phyloP scores from a whole-genome alignment of 176 grass and related monocot species.

The Carex kokanica region DNA sequence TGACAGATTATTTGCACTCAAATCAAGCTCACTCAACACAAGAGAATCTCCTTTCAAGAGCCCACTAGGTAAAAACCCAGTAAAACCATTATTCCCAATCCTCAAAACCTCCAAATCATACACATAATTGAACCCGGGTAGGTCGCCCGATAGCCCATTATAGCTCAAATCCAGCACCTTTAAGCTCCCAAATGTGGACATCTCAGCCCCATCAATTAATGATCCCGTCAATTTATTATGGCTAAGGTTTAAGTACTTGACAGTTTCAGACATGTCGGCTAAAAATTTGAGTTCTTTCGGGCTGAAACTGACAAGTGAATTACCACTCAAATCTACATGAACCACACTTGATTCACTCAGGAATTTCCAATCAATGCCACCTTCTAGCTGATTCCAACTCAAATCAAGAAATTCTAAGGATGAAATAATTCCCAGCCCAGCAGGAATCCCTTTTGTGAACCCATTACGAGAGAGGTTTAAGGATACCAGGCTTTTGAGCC shows the following conservation, averaged over 20 bases:
- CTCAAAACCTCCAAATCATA: conserved; percentile 94
- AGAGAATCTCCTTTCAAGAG: conserved; percentile 97
- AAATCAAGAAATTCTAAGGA: conserved; percentile 76
- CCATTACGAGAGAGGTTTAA: conserved; percentile 77
- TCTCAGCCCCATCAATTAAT: conserved; percentile 78
- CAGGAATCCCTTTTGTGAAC: conserved; percentile 71
- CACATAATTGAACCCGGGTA: conserved; percentile 99
- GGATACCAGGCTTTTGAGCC: conserved; percentile 54
- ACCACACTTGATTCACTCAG: conserved; percentile 67
- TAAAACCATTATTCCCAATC: conserved; percentile 75
- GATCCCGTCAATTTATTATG: conserved; percentile 73
- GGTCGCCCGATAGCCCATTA: conserved; percentile 77
- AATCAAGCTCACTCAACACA: conserved; percentile 76
- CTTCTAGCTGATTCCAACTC: conserved; percentile 83
- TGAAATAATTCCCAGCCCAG: conserved; percentile 55
- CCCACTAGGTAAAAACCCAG: conserved; percentile 79
- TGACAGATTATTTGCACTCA: conserved; percentile 89
- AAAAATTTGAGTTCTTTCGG: conserved; percentile 87
- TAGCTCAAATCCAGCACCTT: conserved; percentile 95
- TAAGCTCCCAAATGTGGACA: conserved; percentile 86
- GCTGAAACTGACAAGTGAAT: conserved; percentile 61
- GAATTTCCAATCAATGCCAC: conserved; percentile 91
- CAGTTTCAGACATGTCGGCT: conserved; percentile 80
- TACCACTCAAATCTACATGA: conserved; percentile 90
- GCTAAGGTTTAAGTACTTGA: conserved; percentile 83